A percentile compares a stretch with the other conserved stretches of the same genome.
These are phyloP conservation scores for Clonostachys rhizophaga DNA, from an alignment of 2,329 filamentous ascomycete species.

Conservation along the genomic window DNA sequence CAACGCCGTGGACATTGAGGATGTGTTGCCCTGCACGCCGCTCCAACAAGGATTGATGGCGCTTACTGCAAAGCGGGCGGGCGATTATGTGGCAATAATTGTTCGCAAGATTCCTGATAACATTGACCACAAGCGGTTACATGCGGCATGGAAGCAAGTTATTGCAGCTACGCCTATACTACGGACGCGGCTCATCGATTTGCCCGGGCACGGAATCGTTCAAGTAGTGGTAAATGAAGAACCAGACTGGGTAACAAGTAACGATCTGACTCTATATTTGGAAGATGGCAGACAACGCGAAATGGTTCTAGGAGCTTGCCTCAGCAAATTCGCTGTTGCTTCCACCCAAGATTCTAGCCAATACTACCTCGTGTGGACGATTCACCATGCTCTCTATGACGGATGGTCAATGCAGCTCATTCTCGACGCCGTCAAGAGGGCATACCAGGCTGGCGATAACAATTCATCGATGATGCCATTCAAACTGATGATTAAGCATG, in stretches of 20 bases:
- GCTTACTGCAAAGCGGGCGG: neutral
- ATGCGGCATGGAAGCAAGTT: neutral
- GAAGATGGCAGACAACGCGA: neutral
- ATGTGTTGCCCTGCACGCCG: neutral
- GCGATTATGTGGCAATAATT: neutral
- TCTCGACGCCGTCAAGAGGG: conserved; percentile 10
- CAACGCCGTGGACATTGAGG: neutral
- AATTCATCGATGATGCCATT: neutral
- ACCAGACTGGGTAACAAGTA: conserved; percentile 10
- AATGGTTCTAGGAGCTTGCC: neutral
- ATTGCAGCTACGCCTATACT: neutral
- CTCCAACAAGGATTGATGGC: neutral
- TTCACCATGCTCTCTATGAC: conserved; percentile 18
- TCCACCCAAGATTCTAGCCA: neutral
- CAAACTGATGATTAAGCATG: neutral
- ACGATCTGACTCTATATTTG: neutral
- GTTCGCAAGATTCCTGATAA: neutral
- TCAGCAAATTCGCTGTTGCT: neutral
- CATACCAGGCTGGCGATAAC: conserved; percentile 3
- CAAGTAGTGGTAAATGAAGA: conserved; percentile 18
- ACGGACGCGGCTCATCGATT: neutral
- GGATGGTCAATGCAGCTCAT: conserved; percentile 15
- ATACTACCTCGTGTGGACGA: conserved; percentile 13
- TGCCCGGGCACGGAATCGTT: neutral
- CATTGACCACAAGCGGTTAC: neutral